Percentiles rank a stretch among this genome's conserved stretches.
Conservation (phyloP, 2,329 filamentous ascomycete species). For the Cladophialophora immunda region DNA sequence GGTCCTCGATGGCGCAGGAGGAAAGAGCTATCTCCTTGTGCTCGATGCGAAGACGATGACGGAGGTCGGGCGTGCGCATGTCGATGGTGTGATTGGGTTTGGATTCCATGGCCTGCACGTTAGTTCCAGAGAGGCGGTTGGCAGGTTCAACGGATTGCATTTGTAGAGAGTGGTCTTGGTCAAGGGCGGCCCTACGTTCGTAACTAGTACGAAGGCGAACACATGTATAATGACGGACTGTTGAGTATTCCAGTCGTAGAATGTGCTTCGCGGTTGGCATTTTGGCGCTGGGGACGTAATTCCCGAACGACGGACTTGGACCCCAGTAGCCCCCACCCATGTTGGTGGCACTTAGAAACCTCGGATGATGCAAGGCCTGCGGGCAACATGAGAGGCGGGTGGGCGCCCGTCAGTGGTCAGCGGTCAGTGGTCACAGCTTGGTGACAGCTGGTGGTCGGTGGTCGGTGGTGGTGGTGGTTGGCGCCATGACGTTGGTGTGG, state of each 20-base stretch:
- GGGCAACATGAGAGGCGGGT: no score
- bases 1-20: constrained; percentile 59
- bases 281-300: background rate
- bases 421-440: background rate
- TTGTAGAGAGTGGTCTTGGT: constrained; percentile 12
- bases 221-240: background rate
- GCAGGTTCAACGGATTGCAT: constrained; percentile 28
- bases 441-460: background rate
- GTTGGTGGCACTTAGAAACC: background rate
- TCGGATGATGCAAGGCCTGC: background rate
- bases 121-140: constrained; percentile 12
- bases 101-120: constrained; percentile 60
- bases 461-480: no score
- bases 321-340: background rate
- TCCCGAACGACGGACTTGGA: background rate
- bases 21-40: constrained; percentile 62
- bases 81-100: constrained; percentile 59
- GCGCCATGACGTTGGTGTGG: constrained; percentile 10
- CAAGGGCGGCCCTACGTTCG: background rate
- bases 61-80: constrained; percentile 61
- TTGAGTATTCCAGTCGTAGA: background rate
- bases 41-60: constrained; percentile 59
- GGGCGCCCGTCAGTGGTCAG: no score
- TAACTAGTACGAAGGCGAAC: background rate
- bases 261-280: background rate